Conservation (phyloP, 2,329 filamentous ascomycete species). For the Fusarium sp. region DNA sequence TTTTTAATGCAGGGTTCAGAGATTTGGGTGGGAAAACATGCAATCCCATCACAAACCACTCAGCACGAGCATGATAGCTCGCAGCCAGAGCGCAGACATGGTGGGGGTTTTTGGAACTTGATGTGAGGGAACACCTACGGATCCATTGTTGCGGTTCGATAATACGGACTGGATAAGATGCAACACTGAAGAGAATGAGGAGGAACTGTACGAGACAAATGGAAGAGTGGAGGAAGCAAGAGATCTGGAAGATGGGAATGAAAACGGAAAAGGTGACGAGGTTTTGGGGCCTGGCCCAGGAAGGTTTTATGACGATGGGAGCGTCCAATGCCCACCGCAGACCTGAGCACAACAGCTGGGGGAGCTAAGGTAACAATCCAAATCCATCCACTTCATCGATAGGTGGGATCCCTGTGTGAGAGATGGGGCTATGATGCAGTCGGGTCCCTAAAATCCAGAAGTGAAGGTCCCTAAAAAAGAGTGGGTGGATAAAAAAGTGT, state of each 20-base stretch:
- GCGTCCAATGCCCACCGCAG: constrained; percentile 35
- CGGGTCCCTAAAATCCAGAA: constrained; percentile 9
- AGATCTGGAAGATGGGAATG: constrained; percentile 33
- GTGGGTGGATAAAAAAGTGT: constrained; percentile 32
- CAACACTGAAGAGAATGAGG: constrained; percentile 9
- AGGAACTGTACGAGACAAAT: constrained; percentile 8
- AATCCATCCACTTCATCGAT: constrained; percentile 21
- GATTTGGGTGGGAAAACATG: background rate
- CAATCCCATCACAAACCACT: constrained; percentile 33
- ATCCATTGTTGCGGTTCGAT: constrained; percentile 44
- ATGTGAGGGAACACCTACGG: constrained; percentile 42
- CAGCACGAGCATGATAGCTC: constrained; percentile 38
- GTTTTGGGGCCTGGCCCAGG: constrained; percentile 32
- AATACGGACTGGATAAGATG: constrained; percentile 19
- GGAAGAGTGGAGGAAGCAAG: constrained; percentile 30
- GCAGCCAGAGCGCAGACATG: constrained; percentile 25
- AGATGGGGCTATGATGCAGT: constrained; percentile 49
- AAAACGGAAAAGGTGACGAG: constrained; percentile 40
- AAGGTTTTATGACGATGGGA: constrained; percentile 50
- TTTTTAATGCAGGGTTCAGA: constrained; percentile 9
- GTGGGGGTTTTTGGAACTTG: constrained; percentile 44
- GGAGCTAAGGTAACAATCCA: constrained; percentile 41
- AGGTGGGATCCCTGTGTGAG: constrained; percentile 36
- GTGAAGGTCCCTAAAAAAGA: constrained; percentile 29
- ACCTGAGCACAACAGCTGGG: constrained; percentile 23